Percentiles rank a stretch among this genome's conserved stretches.
phyloP scores from a whole-genome alignment of 768 basidiomycete genomes.

The Termitomyces sp. region DNA sequence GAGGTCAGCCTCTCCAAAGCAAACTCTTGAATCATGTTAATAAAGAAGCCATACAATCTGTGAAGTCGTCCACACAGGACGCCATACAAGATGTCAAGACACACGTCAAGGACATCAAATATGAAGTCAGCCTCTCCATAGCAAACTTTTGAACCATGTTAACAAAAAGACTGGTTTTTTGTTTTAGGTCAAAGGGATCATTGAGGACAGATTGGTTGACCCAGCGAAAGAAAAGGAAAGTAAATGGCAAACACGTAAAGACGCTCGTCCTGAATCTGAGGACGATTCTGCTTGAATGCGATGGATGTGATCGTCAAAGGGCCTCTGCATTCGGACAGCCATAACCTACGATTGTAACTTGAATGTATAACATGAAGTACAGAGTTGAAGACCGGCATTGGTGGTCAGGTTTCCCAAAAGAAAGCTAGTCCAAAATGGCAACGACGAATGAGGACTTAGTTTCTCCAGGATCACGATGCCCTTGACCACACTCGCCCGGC shows the following conservation, averaged over 20 bases:
- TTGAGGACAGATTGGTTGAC: neutral
- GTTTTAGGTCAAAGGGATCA: neutral
- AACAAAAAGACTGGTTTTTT: neutral
- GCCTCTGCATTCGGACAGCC: too few relatives aligned
- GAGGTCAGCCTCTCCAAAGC: neutral
- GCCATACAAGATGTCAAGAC: neutral
- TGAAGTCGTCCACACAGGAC: neutral
- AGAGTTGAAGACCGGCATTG: neutral
- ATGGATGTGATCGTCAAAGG: neutral
- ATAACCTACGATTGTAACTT: neutral
- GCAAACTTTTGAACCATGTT: too few relatives aligned
- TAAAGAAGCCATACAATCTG: too few relatives aligned
- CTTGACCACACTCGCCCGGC: slow-evolving; percentile 62
- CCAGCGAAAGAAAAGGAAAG: neutral
- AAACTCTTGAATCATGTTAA: too few relatives aligned
- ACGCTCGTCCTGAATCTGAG: neutral
- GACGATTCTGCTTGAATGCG: neutral
- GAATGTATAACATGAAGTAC: neutral
- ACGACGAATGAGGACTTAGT: neutral
- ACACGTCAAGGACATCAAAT: neutral
- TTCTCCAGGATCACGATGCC: slow-evolving; percentile 17
- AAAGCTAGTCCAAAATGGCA: too few relatives aligned
- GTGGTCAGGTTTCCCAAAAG: neutral
- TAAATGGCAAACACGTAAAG: neutral
- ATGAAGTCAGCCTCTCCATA: neutral